Percentiles rank a stretch among this genome's conserved stretches.
Conservation (phyloP, 1,284 basidiomycete species). For the Apiotrichum sp. region DNA sequence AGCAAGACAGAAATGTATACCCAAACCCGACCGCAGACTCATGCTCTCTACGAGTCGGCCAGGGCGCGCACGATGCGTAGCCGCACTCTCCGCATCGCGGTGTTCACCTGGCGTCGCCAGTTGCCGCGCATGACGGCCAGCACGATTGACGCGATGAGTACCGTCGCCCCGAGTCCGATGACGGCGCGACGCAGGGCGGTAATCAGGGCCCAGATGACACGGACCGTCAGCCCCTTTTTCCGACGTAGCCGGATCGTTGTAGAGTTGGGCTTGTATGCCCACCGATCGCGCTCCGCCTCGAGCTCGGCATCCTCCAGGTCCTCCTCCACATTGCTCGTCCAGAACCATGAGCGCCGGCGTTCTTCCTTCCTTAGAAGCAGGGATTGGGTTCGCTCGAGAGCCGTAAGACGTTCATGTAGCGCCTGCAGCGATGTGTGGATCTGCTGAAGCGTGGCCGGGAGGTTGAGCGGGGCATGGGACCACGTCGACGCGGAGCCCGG, state of each 20-base stretch:
- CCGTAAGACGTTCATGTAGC: conserved; percentile 76
- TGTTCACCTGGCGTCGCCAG: conserved; percentile 15
- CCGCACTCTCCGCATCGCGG: conserved; percentile 3
- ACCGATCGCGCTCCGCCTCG: conserved; percentile 17
- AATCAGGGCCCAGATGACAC: conserved; percentile 32
- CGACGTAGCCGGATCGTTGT: conserved; percentile 16
- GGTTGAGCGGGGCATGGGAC: conserved; percentile 24
- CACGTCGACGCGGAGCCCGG: conserved; percentile 45
- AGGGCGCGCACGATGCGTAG: conserved; percentile 6
- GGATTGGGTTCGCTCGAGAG: conserved; percentile 55
- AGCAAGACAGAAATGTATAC: too few relatives aligned
- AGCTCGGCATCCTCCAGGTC: conserved; percentile 36
- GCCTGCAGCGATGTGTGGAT: conserved; percentile 80
- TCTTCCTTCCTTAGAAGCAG: conserved; percentile 32
- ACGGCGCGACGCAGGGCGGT: conserved; percentile 29
- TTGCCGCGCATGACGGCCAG: conserved; percentile 30
- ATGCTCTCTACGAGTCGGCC: background rate
- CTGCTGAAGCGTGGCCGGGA: conserved; percentile 38
- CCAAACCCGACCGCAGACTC: too few relatives aligned
- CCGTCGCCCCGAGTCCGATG: conserved; percentile 30
- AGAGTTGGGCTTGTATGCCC: conserved; percentile 16
- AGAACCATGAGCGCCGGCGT: conserved; percentile 30
- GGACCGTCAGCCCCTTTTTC: conserved; percentile 22
- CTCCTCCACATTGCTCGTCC: conserved; percentile 27
- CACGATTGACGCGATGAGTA: conserved; percentile 25